Evolutionary conservation across 2,329 filamentous ascomycete genomes (phyloP).

Genomic region (Plectosphaerella cucumerina): DNA sequence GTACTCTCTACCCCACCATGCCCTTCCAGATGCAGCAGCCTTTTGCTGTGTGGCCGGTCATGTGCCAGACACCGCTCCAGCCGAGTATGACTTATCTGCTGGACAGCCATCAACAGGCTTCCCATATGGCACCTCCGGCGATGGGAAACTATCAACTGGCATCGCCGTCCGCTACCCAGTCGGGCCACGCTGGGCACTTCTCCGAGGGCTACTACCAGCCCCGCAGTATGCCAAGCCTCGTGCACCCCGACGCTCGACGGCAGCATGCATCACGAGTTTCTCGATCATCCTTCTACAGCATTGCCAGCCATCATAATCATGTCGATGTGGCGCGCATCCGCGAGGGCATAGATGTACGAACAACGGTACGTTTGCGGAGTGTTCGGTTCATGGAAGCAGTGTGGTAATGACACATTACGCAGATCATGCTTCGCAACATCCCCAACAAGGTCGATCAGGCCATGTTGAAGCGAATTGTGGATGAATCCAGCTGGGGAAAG

Average conservation of each 20-base stretch:
- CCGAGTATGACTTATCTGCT: conserved; percentile 22
- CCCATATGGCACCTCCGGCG: background rate
- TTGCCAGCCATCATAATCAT: conserved; percentile 53
- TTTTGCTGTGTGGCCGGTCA: conserved; percentile 26
- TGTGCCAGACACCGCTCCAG: conserved; percentile 24
- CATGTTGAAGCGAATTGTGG: conserved; percentile 74
- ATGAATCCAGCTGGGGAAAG: conserved; percentile 72
- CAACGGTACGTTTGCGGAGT: conserved; percentile 52
- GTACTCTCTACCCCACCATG: conserved; percentile 3
- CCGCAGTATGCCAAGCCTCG: conserved; percentile 26
- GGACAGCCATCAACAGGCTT: conserved; percentile 13
- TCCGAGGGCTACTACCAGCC: conserved; percentile 36
- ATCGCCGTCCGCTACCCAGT: conserved; percentile 18
- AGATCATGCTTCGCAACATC: conserved; percentile 95
- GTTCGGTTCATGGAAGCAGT: background rate
- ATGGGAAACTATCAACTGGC: conserved; percentile 7
- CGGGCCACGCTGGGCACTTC: conserved; percentile 4
- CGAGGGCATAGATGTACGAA: conserved; percentile 68
- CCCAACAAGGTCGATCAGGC: conserved; percentile 82
- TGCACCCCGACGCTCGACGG: conserved; percentile 37
- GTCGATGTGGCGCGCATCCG: conserved; percentile 58
- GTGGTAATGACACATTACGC: conserved; percentile 1
- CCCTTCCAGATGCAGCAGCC: conserved; percentile 17
- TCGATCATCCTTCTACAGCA: conserved; percentile 41
- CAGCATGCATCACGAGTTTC: conserved; percentile 44